A percentile compares a stretch with the other conserved stretches of the same genome.
Conservation (phyloP, 805 yeast species). For the Metschnikowia chrysomelidarum region DNA sequence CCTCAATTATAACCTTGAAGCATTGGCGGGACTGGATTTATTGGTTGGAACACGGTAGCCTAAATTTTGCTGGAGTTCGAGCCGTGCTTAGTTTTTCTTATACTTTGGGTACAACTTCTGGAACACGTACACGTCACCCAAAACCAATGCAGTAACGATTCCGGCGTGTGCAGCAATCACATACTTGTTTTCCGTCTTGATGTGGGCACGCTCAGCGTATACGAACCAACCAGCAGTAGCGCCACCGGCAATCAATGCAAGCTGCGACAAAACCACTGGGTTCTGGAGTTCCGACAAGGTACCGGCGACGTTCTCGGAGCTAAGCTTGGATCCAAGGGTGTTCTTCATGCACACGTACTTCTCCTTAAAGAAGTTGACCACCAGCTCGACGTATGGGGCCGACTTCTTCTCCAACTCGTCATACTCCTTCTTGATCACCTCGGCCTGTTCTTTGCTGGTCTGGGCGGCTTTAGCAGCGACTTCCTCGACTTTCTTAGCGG, state of each 20-base stretch:
- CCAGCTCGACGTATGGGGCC: slow-evolving; percentile 23
- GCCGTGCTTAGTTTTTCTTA: slow-evolving; percentile 37
- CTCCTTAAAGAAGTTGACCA: slow-evolving; percentile 21
- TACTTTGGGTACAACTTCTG: slow-evolving; percentile 53
- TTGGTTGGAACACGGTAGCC: too few species aligned
- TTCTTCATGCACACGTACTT: slow-evolving; percentile 18
- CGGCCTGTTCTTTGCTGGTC: slow-evolving; percentile 22
- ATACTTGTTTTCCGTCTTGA: slow-evolving; percentile 36
- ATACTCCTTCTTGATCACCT: slow-evolving; percentile 21
- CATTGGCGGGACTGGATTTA: too few species aligned
- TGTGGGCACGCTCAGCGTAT: slow-evolving; percentile 50
- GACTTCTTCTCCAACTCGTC: slow-evolving; percentile 24
- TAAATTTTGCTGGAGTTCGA: too few species aligned
- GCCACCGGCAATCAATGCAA: slow-evolving; percentile 47
- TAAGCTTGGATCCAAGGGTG: slow-evolving; percentile 13
- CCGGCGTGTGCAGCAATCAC: slow-evolving; percentile 50
- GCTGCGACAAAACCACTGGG: slow-evolving; percentile 59
- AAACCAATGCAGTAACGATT: slow-evolving; percentile 51
- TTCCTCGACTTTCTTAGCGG: slow-evolving; percentile 20
- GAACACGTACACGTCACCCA: slow-evolving; percentile 54
- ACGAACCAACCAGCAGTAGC: slow-evolving; percentile 48
- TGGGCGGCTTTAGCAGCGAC: slow-evolving; percentile 21
- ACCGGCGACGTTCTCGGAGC: slow-evolving; percentile 17
- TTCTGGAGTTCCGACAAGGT: slow-evolving; percentile 49
- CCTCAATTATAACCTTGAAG: too few species aligned